Conservation (phyloP, 805 yeast species). For the Candida maesae region DNA sequence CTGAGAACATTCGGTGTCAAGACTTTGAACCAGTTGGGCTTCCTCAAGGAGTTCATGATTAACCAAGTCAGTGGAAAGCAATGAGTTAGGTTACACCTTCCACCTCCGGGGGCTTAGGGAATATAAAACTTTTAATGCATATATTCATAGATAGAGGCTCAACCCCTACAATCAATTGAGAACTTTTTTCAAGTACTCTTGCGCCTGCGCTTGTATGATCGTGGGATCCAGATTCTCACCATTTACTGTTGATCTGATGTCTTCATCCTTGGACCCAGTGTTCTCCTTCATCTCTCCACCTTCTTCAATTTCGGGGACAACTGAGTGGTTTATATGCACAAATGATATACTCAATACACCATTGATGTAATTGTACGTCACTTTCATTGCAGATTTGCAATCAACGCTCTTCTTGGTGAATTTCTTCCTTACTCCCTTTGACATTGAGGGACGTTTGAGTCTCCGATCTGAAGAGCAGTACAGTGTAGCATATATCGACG, state of each 20-base stretch:
- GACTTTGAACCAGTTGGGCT: constrained; percentile 55
- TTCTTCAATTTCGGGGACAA: neutral
- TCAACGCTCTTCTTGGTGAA: constrained; percentile 5
- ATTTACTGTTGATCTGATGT: no score
- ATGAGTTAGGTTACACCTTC: neutral
- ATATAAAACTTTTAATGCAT: no score
- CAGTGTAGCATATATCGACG: constrained; percentile 7
- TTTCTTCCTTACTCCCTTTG: constrained; percentile 9
- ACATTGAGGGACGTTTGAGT: constrained; percentile 4
- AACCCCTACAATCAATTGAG: constrained; percentile 1
- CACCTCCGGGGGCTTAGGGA: no score
- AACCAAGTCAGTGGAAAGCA: constrained; percentile 43
- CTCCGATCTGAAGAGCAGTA: constrained; percentile 11
- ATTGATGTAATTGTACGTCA: constrained; percentile 8
- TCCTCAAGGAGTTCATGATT: constrained; percentile 69
- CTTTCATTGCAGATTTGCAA: constrained; percentile 10
- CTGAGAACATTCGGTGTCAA: constrained; percentile 75
- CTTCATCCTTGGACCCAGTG: neutral
- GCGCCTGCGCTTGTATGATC: constrained; percentile 2
- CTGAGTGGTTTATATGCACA: constrained; percentile 4
- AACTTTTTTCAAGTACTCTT: constrained; percentile 2
- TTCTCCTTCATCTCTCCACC: neutral
- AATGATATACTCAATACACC: constrained; percentile 3
- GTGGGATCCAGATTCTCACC: neutral
- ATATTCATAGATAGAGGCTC: no score